A percentile compares a stretch with the other conserved stretches of the same genome.
These are phyloP conservation scores for Themeda triandra DNA, from an alignment of 176 grass and related monocot genomes.

Conservation along the genomic window DNA sequence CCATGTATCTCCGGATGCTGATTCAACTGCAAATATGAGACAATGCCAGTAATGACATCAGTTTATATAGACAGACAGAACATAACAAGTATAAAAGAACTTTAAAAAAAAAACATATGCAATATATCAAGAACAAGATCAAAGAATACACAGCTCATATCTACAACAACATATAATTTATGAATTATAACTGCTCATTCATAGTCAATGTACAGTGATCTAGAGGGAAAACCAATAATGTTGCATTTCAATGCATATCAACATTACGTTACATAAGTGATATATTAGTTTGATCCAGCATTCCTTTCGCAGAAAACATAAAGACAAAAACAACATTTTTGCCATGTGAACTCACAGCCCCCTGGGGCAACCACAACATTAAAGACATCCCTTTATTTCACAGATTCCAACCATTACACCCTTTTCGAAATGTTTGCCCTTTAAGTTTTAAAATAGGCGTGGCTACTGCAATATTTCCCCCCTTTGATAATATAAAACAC, in stretches of 20 bases:
- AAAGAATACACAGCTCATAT: not conserved
- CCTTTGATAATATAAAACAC: too few species aligned
- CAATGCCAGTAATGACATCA: conserved; percentile 7
- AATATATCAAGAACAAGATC: not conserved
- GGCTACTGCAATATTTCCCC: too few species aligned
- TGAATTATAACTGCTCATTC: not conserved
- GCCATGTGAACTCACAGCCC: not conserved
- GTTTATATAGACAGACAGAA: not conserved
- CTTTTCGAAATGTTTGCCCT: not conserved
- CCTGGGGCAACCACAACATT: not conserved
- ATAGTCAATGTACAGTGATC: not conserved
- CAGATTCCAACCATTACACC: not conserved
- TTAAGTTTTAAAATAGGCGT: not conserved
- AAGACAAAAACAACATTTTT: not conserved
- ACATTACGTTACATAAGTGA: not conserved
- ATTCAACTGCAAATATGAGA: conserved; percentile 42
- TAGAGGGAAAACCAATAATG: not conserved
- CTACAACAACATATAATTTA: not conserved
- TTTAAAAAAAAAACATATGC: not conserved
- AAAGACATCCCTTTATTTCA: not conserved
- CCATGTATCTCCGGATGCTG: conserved; percentile 9
- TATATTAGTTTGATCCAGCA: not conserved
- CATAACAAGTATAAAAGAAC: not conserved
- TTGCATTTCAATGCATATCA: not conserved
- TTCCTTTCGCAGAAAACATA: too few species aligned